Percentiles rank a stretch among this genome's conserved stretches.
phyloP scores from a whole-genome alignment of 148 eudicot genomes.

The Rhododendron molle region DNA sequence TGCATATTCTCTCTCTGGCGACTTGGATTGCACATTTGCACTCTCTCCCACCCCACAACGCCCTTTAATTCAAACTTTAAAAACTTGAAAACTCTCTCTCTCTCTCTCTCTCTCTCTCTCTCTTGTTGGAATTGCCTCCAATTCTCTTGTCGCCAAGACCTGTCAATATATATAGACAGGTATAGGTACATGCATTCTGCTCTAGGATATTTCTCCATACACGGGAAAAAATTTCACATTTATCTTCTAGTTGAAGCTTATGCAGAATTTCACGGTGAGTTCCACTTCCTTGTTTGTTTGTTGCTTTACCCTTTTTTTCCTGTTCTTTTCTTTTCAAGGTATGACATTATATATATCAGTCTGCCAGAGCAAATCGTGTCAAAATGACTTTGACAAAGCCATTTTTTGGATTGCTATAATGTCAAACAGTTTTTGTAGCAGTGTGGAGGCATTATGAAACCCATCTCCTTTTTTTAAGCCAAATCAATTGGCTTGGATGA shows the following conservation, averaged over 20 bases:
- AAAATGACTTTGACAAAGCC: background rate
- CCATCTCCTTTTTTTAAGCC: background rate
- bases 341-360: background rate
- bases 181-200: background rate
- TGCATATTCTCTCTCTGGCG: background rate
- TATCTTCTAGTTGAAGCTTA: background rate
- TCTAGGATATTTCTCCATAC: background rate
- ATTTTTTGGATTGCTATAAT: background rate
- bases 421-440: background rate
- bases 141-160: background rate
- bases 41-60: background rate
- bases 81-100: background rate
- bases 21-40: too few species aligned
- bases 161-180: background rate
- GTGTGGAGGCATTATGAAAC: background rate
- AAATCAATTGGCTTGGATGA: background rate
- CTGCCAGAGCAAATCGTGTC: background rate
- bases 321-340: background rate
- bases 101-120: conserved; percentile 5
- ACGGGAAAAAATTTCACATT: background rate
- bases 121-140: background rate
- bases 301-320: too few species aligned
- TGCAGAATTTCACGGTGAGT: background rate
- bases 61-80: conserved; percentile 15
- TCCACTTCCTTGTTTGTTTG: background rate